A percentile compares a stretch with the other conserved stretches of the same genome.
Evolutionary conservation across 192 early-diverging fungal genomes (phyloP).

Genomic region (Backusella parvicylindrica): DNA sequence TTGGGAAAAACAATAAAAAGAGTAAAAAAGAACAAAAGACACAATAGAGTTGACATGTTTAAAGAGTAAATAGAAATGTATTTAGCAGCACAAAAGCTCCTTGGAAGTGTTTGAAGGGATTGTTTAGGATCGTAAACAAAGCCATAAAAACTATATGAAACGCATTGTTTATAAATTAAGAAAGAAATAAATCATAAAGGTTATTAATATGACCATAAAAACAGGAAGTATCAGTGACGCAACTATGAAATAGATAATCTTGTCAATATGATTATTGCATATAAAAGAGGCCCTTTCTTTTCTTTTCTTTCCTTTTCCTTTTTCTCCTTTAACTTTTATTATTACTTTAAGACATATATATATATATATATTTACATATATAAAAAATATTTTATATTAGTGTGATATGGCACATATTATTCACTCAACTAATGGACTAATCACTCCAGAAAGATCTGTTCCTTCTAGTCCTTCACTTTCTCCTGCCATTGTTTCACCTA

Average conservation of each 20-base stretch:
- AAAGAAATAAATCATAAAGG: background rate
- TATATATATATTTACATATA: too few species aligned
- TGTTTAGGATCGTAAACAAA: background rate
- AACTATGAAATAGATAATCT: background rate
- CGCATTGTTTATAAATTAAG: background rate
- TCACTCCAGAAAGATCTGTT: slow-evolving; percentile 12
- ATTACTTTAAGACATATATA: background rate
- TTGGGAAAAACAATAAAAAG: background rate
- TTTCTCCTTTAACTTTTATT: background rate
- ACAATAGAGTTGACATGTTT: background rate
- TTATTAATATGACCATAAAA: background rate
- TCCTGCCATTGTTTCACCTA: slow-evolving; percentile 4
- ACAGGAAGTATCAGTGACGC: background rate
- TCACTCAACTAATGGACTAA: background rate
- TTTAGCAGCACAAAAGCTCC: background rate
- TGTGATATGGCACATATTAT: background rate
- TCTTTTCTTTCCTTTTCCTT: background rate
- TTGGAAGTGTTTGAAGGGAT: background rate
- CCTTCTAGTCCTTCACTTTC: slow-evolving; percentile 12
- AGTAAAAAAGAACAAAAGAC: background rate
- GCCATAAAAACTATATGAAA: background rate
- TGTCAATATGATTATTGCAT: background rate
- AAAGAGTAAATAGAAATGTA: background rate
- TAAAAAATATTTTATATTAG: too few species aligned
- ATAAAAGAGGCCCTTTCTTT: background rate